Evolutionary conservation across 805 yeast species (phyloP).

Genomic region (Yamadazyma tumulicola): DNA sequence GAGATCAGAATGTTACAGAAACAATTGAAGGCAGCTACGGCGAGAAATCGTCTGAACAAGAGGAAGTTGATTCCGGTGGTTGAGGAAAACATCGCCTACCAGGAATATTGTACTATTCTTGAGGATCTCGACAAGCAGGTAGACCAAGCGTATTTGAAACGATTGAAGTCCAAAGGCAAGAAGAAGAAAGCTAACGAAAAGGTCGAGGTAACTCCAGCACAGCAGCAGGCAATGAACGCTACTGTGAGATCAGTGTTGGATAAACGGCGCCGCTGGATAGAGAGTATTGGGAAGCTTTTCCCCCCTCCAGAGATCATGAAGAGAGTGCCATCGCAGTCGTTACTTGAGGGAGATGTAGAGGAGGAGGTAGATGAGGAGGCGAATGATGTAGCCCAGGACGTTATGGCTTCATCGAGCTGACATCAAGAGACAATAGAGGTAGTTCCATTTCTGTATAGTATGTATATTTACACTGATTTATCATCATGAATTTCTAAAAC

Average conservation of each 20-base stretch:
- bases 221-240: conserved; percentile 70
- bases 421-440: not conserved
- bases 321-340: conserved; percentile 62
- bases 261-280: conserved; percentile 85
- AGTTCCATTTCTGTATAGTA: not conserved
- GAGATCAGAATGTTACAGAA: conserved; percentile 75
- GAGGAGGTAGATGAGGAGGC: conserved; percentile 34
- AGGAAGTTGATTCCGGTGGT: conserved; percentile 63
- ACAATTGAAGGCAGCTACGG: conserved; percentile 58
- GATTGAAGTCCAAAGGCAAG: conserved; percentile 71
- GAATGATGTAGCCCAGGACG: conserved; percentile 19
- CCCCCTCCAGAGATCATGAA: conserved; percentile 65
- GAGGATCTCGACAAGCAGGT: conserved; percentile 96
- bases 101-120: conserved; percentile 82
- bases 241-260: conserved; percentile 79
- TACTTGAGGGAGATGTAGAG: conserved; percentile 44
- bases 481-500: not conserved
- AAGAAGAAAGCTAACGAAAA: conserved; percentile 52
- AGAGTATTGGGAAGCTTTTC: conserved; percentile 84
- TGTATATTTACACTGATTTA: conserved; percentile 6
- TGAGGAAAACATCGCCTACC: conserved; percentile 91
- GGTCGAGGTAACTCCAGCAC: conserved; percentile 28
- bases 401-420: conserved; percentile 7
- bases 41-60: conserved; percentile 65
- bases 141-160: conserved; percentile 85